These are phyloP conservation scores for Ophiocordyceps camponoti-leonardi DNA, from an alignment of 2,329 filamentous ascomycete species.

Conservation along the genomic window DNA sequence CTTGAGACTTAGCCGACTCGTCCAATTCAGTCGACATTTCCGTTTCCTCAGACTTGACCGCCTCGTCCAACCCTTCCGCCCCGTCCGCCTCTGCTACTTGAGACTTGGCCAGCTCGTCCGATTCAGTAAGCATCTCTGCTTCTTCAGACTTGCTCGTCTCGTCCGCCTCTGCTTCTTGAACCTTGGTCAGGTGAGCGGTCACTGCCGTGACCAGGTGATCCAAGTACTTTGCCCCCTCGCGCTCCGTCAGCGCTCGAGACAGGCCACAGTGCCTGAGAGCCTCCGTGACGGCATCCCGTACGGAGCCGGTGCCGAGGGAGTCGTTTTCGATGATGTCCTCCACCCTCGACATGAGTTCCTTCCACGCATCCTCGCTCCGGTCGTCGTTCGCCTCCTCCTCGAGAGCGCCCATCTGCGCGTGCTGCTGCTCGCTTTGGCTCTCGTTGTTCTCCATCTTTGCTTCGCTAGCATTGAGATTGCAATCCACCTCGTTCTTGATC, in stretches of 20 bases:
- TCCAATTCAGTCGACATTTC: not conserved
- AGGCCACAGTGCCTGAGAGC: conserved; percentile 38
- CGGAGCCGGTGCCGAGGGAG: conserved; percentile 29
- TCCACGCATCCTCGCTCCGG: conserved; percentile 27
- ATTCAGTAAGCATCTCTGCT: conserved; percentile 1
- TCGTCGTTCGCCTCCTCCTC: conserved; percentile 6
- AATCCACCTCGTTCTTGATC: conserved; percentile 46
- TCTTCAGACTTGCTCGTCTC: not conserved
- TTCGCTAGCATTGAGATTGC: conserved; percentile 18
- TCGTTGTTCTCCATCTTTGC: conserved; percentile 5
- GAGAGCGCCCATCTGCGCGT: not conserved
- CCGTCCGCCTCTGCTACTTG: too few species aligned
- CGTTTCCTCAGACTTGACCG: not conserved
- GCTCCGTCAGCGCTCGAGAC: conserved; percentile 23
- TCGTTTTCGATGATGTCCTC: conserved; percentile 42
- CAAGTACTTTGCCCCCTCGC: conserved; percentile 29
- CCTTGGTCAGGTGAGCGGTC: conserved; percentile 13
- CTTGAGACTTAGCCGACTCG: not conserved
- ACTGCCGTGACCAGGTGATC: conserved; percentile 32
- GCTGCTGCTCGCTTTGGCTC: conserved; percentile 4
- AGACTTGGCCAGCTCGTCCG: conserved; percentile 3
- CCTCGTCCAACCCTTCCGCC: not conserved
- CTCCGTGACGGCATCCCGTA: conserved; percentile 36
- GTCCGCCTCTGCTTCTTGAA: not conserved
- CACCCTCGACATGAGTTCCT: conserved; percentile 35